Percentiles rank a stretch among this genome's conserved stretches.
phyloP scores from a whole-genome alignment of 2,329 filamentous ascomycete genomes.

The Xenosphaeropsis pyriputrescens region DNA sequence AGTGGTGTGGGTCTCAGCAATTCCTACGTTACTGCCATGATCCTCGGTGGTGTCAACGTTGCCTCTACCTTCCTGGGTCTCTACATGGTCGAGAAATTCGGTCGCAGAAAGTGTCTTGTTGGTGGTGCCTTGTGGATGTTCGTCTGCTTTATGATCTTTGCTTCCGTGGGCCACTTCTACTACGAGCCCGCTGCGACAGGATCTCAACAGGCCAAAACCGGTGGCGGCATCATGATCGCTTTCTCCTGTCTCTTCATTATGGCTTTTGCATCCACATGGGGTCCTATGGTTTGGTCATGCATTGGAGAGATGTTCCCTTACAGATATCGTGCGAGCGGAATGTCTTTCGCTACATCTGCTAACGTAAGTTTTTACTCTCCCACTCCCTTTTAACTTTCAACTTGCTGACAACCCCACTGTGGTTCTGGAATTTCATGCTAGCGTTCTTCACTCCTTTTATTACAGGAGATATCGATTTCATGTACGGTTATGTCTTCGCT shows the following conservation, averaged over 20 bases:
- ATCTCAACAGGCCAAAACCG: constrained; percentile 24
- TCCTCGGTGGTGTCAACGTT: constrained; percentile 54
- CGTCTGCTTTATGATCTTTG: constrained; percentile 41
- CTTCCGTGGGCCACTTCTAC: constrained; percentile 30
- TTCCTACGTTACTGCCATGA: constrained; percentile 52
- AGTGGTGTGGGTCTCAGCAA: constrained; percentile 49
- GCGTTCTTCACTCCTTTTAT: constrained; percentile 75
- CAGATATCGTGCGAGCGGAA: constrained; percentile 42
- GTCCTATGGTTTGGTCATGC: constrained; percentile 54
- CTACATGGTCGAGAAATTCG: constrained; percentile 53
- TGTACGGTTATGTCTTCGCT: constrained; percentile 63
- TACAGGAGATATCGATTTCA: constrained; percentile 42
- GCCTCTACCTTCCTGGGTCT: constrained; percentile 51
- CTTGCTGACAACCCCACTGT: constrained; percentile 13
- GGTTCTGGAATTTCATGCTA: constrained; percentile 60
- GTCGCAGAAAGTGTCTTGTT: constrained; percentile 53
- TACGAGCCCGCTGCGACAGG: constrained; percentile 37
- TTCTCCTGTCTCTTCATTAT: constrained; percentile 63
- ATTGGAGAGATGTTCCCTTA: constrained; percentile 54
- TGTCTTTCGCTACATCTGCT: constrained; percentile 43
- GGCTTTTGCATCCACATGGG: constrained; percentile 57
- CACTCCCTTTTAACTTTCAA: too few relatives aligned
- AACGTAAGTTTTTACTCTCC: constrained; percentile 21
- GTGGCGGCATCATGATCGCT: constrained; percentile 56
- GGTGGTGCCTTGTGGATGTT: constrained; percentile 55